phyloP scores from a whole-genome alignment of 106 monocot species.

The Hemerocallis citrina region DNA sequence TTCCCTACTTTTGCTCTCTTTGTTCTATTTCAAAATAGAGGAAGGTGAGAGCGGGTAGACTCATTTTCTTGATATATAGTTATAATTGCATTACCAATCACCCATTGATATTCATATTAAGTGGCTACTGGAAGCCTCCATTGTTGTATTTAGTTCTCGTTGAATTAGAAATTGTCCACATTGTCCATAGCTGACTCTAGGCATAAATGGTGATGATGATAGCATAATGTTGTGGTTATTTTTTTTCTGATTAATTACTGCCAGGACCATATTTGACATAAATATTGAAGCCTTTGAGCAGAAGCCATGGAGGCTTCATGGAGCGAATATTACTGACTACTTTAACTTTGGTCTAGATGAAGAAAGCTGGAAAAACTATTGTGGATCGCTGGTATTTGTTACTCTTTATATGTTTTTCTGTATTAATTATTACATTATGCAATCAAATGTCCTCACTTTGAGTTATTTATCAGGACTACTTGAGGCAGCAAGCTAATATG shows the following conservation, averaged over 20 bases:
- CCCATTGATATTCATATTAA: neutral
- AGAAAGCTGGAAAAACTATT: slow-evolving; percentile 61
- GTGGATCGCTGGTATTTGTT: slow-evolving; percentile 37
- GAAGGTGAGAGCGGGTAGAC: too few species aligned
- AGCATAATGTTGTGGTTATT: neutral
- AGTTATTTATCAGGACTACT: slow-evolving; percentile 22
- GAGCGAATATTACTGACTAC: slow-evolving; percentile 42
- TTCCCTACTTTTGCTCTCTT: too few species aligned
- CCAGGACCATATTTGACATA: slow-evolving; percentile 53
- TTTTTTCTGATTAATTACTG: neutral
- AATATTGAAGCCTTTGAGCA: slow-evolving; percentile 46
- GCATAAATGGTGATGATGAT: neutral
- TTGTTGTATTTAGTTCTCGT: too few species aligned
- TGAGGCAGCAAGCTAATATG: slow-evolving; percentile 14
- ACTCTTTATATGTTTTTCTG: neutral
- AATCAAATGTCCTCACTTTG: neutral
- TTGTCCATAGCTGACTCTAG: neutral
- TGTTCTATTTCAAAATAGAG: too few species aligned
- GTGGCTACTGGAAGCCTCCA: too few species aligned
- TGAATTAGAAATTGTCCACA: too few species aligned
- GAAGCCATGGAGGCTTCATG: slow-evolving; percentile 55
- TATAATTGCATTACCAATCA: neutral
- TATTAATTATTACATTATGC: neutral
- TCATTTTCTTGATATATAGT: neutral
- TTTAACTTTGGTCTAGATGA: slow-evolving; percentile 61